Evolutionary conservation across 768 basidiomycete genomes (phyloP).

Genomic region (Podaxis rugospora): DNA sequence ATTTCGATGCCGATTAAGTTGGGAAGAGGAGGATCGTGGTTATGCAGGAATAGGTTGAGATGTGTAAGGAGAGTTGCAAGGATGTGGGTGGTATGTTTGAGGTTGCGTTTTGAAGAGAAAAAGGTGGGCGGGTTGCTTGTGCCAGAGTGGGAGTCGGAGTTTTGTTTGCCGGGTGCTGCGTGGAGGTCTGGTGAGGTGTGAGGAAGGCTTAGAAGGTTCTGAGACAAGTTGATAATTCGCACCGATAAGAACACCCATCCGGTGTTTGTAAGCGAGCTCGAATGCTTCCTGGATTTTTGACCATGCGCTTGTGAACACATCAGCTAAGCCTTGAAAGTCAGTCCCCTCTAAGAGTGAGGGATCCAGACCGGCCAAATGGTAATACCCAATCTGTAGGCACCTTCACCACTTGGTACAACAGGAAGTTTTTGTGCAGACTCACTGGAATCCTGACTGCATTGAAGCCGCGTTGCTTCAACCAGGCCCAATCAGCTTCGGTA

Average conservation of each 20-base stretch:
- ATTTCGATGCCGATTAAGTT: slow-evolving; percentile 61
- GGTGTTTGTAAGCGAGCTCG: slow-evolving; percentile 45
- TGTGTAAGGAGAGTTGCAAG: slow-evolving; percentile 38
- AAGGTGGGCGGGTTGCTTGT: slow-evolving; percentile 50
- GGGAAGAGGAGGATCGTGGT: slow-evolving; percentile 33
- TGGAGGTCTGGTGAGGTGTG: slow-evolving; percentile 50
- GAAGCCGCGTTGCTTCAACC: slow-evolving; percentile 52
- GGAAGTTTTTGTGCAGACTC: slow-evolving; percentile 34
- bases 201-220: background rate
- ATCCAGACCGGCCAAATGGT: slow-evolving; percentile 61
- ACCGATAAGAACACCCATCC: slow-evolving; percentile 77
- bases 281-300: slow-evolving; percentile 54
- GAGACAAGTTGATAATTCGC: slow-evolving; percentile 13
- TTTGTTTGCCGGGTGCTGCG: slow-evolving; percentile 74
- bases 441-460: slow-evolving; percentile 59
- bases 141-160: slow-evolving; percentile 62
- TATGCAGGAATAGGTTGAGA: slow-evolving; percentile 18
- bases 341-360: slow-evolving; percentile 56
- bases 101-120: slow-evolving; percentile 40
- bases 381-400: slow-evolving; percentile 59
- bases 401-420: background rate
- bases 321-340: slow-evolving; percentile 50
- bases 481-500: slow-evolving; percentile 57
- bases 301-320: slow-evolving; percentile 67
- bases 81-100: slow-evolving; percentile 42